Base-by-base conservation (phyloP, 176 grass and related monocot genomes). In the Secale cereale region DNA sequence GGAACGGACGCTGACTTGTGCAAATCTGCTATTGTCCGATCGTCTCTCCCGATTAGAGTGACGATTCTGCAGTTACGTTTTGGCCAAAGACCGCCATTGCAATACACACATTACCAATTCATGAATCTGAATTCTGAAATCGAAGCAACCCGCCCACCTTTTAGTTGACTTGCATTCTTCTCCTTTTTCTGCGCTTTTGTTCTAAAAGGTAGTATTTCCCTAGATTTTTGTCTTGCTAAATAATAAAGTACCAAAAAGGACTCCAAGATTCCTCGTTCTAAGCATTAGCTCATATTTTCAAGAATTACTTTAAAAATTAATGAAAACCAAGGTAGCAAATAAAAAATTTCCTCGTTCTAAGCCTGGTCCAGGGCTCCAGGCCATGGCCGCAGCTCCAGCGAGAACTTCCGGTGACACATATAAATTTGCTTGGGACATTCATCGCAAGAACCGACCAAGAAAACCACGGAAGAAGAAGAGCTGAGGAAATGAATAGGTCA, bases 41-140 rank as follows among this genome's bases (percentile, higher is more conserved):
- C 52, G 52, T 57, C 52, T 9, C 25, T 45, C 14, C 12, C 41
- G 6, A 50, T 64, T 74, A 26, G 56, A n/a, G 59, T 39, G 54
- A 59, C 19, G 3, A 30, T 56, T 61, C 28, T 29, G 80, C 54
- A 20, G 20, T 14, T 68, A 10, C 26, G 13, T 11, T 77, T 67
- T 9, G 43, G 20, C 36, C 30, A 71, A 81, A 65, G 15, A 41
- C 32, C 77, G 22, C 8, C 45, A 37, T 27, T 13, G 80, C 46
- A 27, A 19, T 28, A 26, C 43, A 67, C n/a, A 28, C 39, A 11
- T 22, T n/a, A 12, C 1, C 26, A 79, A 30, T 25, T 68, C 30
- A 54, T 65, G 81, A 56, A 85, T 85, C 76, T 74, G 67, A 46
- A 56, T 80, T 85, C 76, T 74, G 67, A 46, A 79, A 73, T 5